These are phyloP conservation scores for Heliophila coronopifolia DNA, from an alignment of 441 rosid species.

Conservation along the genomic window DNA sequence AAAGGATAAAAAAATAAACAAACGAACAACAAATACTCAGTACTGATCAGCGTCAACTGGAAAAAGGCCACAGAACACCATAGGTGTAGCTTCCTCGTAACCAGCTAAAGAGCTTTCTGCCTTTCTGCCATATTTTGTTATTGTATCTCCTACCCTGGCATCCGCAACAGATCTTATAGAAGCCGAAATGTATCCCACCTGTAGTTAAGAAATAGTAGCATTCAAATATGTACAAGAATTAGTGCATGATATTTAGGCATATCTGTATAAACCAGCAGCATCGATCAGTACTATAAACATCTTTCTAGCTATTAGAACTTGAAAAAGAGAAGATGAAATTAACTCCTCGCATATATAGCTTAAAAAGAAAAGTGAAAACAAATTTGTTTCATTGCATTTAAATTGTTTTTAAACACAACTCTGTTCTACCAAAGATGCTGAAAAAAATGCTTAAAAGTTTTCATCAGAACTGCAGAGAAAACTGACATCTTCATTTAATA, in stretches of 20 bases:
- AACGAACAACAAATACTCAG: constrained; percentile 20
- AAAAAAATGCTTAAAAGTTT: background rate
- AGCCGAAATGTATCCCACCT: constrained; percentile 96
- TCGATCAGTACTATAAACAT: background rate
- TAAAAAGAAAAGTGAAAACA: constrained; percentile 2
- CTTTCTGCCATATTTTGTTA: constrained; percentile 57
- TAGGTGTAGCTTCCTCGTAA: constrained; percentile 91
- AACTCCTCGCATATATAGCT: background rate
- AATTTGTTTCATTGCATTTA: background rate
- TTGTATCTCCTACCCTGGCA: constrained; percentile 96
- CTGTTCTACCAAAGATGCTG: constrained; percentile 10
- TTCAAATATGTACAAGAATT: constrained; percentile 13
- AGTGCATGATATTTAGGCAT: background rate
- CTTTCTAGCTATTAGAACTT: constrained; percentile 4
- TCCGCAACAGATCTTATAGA: constrained; percentile 93
- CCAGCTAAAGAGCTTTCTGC: constrained; percentile 83
- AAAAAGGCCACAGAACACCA: constrained; percentile 97
- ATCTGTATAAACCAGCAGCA: background rate
- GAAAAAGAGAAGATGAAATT: constrained; percentile 6
- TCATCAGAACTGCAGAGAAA: background rate
- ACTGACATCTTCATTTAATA: constrained; percentile 9
- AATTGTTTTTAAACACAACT: background rate
- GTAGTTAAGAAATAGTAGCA: constrained; percentile 17
- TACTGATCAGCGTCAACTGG: constrained; percentile 99
- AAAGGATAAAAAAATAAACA: constrained; percentile 4